These are phyloP conservation scores for Camellia lanceoleosa DNA, from an alignment of 148 eudicot genomes.

Conservation along the genomic window DNA sequence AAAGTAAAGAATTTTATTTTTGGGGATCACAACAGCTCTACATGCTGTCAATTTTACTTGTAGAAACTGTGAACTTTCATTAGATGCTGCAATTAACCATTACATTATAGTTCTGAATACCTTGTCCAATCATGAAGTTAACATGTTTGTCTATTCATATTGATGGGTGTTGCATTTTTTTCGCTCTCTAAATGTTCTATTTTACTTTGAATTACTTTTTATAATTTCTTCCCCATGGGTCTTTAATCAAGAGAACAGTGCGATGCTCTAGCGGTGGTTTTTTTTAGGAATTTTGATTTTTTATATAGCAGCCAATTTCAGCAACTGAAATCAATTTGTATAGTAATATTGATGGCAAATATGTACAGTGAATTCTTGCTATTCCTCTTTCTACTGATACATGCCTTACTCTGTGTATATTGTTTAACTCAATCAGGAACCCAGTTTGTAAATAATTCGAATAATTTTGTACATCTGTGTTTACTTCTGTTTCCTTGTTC, in stretches of 20 bases:
- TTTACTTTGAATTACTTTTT: not conserved
- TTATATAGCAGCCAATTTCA: not conserved
- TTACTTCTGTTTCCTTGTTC: conserved; percentile 5
- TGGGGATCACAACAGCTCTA: not conserved
- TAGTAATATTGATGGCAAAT: not conserved
- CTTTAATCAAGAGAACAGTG: not conserved
- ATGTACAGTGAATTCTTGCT: not conserved
- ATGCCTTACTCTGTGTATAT: not conserved
- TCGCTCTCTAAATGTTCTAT: not conserved
- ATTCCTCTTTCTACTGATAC: not conserved
- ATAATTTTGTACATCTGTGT: not conserved
- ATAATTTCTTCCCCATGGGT: not conserved
- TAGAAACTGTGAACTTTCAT: not conserved
- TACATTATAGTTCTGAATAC: not conserved
- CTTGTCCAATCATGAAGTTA: not conserved
- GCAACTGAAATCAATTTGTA: not conserved
- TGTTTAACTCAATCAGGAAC: not conserved
- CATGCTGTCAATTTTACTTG: not conserved
- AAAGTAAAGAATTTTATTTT: not conserved
- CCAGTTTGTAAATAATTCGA: not conserved
- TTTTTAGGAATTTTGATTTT: not conserved
- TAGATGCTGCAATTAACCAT: not conserved
- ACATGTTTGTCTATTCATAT: not conserved
- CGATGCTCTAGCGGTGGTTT: not conserved
- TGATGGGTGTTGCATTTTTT: not conserved